Conservation (phyloP, 75 land plant genomes). For the Selaginella tamariscina region DNA sequence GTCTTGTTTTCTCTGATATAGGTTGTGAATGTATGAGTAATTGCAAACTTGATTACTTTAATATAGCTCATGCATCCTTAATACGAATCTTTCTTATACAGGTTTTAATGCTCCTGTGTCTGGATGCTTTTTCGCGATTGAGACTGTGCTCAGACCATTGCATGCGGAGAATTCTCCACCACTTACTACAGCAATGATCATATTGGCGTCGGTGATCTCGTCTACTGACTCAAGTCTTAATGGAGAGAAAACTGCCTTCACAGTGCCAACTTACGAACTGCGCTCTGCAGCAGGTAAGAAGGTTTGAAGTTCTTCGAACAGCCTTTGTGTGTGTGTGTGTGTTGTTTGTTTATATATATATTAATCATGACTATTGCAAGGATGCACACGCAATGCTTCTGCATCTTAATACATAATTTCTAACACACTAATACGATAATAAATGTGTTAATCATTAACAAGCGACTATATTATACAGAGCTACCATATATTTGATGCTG, state of each 20-base stretch:
- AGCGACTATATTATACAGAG: background rate
- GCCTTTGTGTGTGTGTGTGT: too few relatives aligned
- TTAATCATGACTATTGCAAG: too few relatives aligned
- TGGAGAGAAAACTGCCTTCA: background rate
- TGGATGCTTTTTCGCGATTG: background rate
- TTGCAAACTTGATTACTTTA: background rate
- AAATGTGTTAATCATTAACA: too few relatives aligned
- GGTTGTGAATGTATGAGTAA: background rate
- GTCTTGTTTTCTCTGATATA: background rate
- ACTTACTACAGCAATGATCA: conserved; percentile 8
- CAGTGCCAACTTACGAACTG: conserved; percentile 69
- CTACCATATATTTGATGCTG: conserved; percentile 13
- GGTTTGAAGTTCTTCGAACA: too few relatives aligned
- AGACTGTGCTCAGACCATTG: background rate
- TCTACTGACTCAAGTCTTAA: background rate
- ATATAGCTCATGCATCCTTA: background rate
- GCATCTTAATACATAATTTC: too few relatives aligned
- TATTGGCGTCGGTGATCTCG: background rate
- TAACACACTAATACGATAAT: too few relatives aligned
- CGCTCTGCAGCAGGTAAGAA: conserved; percentile 98
- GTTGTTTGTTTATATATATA: too few relatives aligned
- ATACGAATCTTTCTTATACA: background rate
- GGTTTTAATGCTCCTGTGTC: conserved; percentile 6
- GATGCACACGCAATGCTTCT: too few relatives aligned
- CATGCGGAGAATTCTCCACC: conserved; percentile 14